These are phyloP conservation scores for Panicum miliaceum DNA, from an alignment of 176 grass and related monocot species.

Conservation along the genomic window DNA sequence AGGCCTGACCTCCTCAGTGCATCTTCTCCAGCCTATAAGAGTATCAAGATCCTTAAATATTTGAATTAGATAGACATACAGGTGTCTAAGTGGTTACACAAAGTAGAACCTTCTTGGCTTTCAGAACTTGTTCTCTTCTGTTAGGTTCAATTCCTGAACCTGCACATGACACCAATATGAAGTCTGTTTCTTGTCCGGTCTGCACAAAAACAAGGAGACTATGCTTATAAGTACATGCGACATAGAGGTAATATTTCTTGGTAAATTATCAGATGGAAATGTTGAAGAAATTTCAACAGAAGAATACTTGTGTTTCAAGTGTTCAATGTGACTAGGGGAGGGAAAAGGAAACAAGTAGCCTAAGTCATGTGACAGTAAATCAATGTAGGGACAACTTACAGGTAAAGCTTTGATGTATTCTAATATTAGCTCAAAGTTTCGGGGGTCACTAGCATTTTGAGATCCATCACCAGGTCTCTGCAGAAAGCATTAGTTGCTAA, in stretches of 20 bases:
- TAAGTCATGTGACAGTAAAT: not conserved
- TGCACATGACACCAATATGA: slow-evolving; percentile 92
- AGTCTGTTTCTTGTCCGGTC: slow-evolving; percentile 92
- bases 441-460: slow-evolving; percentile 72
- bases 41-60: slow-evolving; percentile 24
- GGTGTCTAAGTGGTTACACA: slow-evolving; percentile 16
- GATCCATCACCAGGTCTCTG: slow-evolving; percentile 85
- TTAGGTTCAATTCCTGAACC: slow-evolving; percentile 86
- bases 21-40: slow-evolving; percentile 88
- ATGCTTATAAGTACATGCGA: slow-evolving; percentile 40
- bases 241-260: not conserved
- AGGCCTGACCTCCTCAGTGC: slow-evolving; percentile 91
- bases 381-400: slow-evolving; percentile 55
- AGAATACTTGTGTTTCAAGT: not conserved
- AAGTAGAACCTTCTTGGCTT: slow-evolving; percentile 87
- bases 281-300: slow-evolving; percentile 13
- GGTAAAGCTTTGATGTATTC: slow-evolving; percentile 97
- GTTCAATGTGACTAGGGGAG: not conserved
- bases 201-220: slow-evolving; percentile 38
- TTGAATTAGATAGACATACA: slow-evolving; percentile 27
- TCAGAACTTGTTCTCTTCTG: slow-evolving; percentile 96
- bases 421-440: slow-evolving; percentile 88
- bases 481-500: slow-evolving; percentile 46
- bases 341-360: slow-evolving; percentile 17
- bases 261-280: slow-evolving; percentile 22